Evolutionary conservation across 2,329 filamentous ascomycete genomes (phyloP), one percentile per base, ranked within the genome.

Genomic region (Colletotrichum australisinense): DNA sequence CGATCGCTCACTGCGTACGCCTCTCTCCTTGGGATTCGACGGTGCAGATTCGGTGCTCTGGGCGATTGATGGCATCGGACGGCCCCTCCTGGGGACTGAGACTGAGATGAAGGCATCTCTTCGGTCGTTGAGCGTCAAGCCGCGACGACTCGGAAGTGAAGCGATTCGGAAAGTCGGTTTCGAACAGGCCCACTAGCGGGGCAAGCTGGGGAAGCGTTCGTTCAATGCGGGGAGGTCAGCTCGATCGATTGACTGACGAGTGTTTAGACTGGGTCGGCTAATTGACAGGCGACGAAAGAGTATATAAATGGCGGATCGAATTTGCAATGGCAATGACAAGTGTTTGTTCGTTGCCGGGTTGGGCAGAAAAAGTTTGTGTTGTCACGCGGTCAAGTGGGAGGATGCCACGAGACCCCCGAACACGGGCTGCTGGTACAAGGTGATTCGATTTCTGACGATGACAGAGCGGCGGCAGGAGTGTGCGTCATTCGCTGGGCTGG

Each of bases 301-400:
- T 65, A 57, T 28, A 57, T 60, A 49, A 74, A 53, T 30, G 52
- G n/a, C 57, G 53, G 35, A 30, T 59, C 9, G 32, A 32, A 66
- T 68, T 26, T 32, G 32, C 12, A 28, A 53, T 42, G 32, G 53
- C 14, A 62, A 58, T 62, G 60, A 28, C 24, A 26, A 64, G 53
- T 22, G 7, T 62, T 46, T 35, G 22, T 24, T 52, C 22, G 62
- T 66, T 60, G 63, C 52, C 24, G 52, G 49, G 53, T 64, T 58
- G 56, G 72, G 63, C 59, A 69, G 56, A 49, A 64, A 69, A 38
- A 63, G 32, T 52, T 35, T 62, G 73, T 56, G 73, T 42, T 53
- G 74, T 75, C 74, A 75, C 64, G 72, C 68, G 74, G 72, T 75
- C 74, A 75, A 75, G 74, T 75, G 66, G 69, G 74, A 69, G 63